Evolutionary conservation across 768 basidiomycete species (phyloP), one percentile per base, ranked within the genome.

Genomic region (Flagelloscypha sp.): DNA sequence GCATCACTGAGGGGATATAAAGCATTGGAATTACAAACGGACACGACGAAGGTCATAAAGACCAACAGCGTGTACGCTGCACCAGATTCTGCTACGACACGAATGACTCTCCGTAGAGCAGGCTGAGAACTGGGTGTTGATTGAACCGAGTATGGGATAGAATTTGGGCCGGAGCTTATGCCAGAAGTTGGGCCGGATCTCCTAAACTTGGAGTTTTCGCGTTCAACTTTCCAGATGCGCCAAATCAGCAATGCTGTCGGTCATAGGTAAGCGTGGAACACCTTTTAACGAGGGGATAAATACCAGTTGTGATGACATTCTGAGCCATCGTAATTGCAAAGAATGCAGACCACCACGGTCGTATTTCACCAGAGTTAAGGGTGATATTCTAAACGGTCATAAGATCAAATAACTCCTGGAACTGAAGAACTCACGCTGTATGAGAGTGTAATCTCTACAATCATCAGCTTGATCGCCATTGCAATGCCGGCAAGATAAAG

Each of bases 1-100:
- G 22, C 42, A 27, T 40, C 37, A 23, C 33, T 31, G 16, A 22
- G 36, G 3, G 20, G 13, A 30, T 36, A 46, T 24, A 43, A 32
- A 28, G 41, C 27, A 27, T 35, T 43, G 21, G 34, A 42, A 10
- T 35, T 35, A 11, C 23, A 17, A 12, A 43, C 21, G 12, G 31
- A 36, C 2, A 34, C 30, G 3, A 38, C 36, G 23, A 38, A 39
- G 6, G 34, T 23, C 9, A 43, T 33, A 13, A 46, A 18, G 8
- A 42, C 44, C 11, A 29, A 25, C 13, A 36, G 19, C 4, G 44
- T 46, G 17, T 43, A 43, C 24, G 43, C 27, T n/a, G 33, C 4
- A 24, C 41, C 44, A 0, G 44, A 42, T 21, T 46, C 44, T 23
- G 40, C 30, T 4, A 46, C 30, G 27, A 46, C 43, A 29, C 37